phyloP scores from a whole-genome alignment of 805 yeast genomes.

The Saturnispora besseyi region DNA sequence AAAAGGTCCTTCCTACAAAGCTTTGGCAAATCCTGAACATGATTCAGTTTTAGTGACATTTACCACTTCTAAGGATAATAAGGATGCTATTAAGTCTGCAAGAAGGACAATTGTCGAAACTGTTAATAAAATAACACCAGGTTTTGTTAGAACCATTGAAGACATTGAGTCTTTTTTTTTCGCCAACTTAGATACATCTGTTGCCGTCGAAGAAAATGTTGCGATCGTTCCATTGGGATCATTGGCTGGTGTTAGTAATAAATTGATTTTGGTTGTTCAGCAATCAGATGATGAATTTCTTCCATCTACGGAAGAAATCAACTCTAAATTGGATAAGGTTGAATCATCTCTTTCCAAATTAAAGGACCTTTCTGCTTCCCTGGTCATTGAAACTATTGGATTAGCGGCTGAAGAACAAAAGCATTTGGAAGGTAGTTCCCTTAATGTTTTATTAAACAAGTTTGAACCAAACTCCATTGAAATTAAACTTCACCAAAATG shows the following conservation, averaged over 20 bases:
- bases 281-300: slow-evolving; percentile 59
- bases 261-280: slow-evolving; percentile 47
- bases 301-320: slow-evolving; percentile 55
- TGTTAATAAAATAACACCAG: slow-evolving; percentile 69
- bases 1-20: slow-evolving; percentile 36
- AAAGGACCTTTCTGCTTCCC: slow-evolving; percentile 47
- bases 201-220: slow-evolving; percentile 39
- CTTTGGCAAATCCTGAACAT: slow-evolving; percentile 33
- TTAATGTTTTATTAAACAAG: slow-evolving; percentile 30
- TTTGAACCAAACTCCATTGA: slow-evolving; percentile 28
- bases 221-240: slow-evolving; percentile 51
- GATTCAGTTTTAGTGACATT: slow-evolving; percentile 53
- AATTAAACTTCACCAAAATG: slow-evolving; percentile 42
- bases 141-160: slow-evolving; percentile 43
- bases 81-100: slow-evolving; percentile 46
- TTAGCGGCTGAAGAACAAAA: slow-evolving; percentile 50
- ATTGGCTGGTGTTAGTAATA: slow-evolving; percentile 34
- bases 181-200: slow-evolving; percentile 35
- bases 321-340: slow-evolving; percentile 44
- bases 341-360: slow-evolving; percentile 46
- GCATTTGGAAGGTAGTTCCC: slow-evolving; percentile 50
- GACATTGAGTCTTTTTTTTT: slow-evolving; percentile 63
- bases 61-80: slow-evolving; percentile 38
- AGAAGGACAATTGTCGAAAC: slow-evolving; percentile 63
- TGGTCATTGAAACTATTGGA: slow-evolving; percentile 41